Percentiles rank a stretch among this genome's conserved stretches.
Conservation (phyloP, 2,329 filamentous ascomycete species). For the Clathrospora elynae region DNA sequence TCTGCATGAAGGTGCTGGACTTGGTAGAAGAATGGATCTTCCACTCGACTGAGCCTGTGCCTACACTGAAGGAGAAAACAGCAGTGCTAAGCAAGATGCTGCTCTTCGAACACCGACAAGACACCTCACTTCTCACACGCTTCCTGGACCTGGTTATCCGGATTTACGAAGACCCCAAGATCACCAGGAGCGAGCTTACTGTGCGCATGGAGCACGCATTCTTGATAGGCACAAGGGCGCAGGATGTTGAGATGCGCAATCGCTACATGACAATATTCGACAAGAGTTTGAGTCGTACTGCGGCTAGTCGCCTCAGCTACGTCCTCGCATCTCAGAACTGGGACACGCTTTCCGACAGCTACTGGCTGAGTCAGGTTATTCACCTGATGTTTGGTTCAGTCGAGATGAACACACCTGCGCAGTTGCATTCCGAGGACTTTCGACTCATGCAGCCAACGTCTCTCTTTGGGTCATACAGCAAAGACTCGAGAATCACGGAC, state of each 20-base stretch:
- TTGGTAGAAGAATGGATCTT: constrained; percentile 98
- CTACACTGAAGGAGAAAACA: constrained; percentile 97
- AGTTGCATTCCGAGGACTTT: constrained; percentile 84
- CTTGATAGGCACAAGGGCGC: constrained; percentile 88
- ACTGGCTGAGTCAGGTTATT: constrained; percentile 94
- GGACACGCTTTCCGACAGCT: constrained; percentile 92
- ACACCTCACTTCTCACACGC: constrained; percentile 84
- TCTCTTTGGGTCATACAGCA: constrained; percentile 73
- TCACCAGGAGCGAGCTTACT: constrained; percentile 91
- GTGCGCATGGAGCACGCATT: constrained; percentile 98
- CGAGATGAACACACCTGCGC: constrained; percentile 78
- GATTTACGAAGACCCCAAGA: constrained; percentile 97
- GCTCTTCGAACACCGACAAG: constrained; percentile 83
- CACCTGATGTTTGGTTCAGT: constrained; percentile 90
- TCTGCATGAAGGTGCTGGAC: constrained; percentile 90
- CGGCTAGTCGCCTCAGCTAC: constrained; percentile 85
- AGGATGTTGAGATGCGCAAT: constrained; percentile 95
- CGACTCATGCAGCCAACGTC: constrained; percentile 74
- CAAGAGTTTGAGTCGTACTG: constrained; percentile 88
- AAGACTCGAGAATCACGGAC: constrained; percentile 66
- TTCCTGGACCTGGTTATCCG: constrained; percentile 96
- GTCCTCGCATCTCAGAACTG: constrained; percentile 92
- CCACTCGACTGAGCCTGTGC: constrained; percentile 90
- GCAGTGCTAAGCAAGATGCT: constrained; percentile 99
- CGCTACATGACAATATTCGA: constrained; percentile 97